Conservation (phyloP, 1,284 basidiomycete species). For the Rhodotorula sp. region DNA sequence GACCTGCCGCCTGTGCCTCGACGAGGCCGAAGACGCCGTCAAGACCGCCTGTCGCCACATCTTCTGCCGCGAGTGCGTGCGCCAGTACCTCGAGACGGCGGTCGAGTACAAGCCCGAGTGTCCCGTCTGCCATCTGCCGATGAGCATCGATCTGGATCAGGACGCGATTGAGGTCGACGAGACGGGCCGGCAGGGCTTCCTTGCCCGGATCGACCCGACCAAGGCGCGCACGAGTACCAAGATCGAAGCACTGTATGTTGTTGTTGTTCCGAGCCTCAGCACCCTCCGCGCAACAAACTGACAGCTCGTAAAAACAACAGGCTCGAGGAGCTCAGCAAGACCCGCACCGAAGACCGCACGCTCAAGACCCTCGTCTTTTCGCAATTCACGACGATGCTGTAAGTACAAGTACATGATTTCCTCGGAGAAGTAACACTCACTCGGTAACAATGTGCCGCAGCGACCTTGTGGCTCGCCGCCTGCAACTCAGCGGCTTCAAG, state of each 20-base stretch:
- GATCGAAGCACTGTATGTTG: constrained; percentile 74
- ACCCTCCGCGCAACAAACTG: neutral
- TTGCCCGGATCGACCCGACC: constrained; percentile 82
- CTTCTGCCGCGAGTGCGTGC: constrained; percentile 85
- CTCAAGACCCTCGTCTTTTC: constrained; percentile 97
- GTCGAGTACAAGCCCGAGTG: constrained; percentile 78
- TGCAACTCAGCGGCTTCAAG: constrained; percentile 83
- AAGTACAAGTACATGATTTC: constrained; percentile 42
- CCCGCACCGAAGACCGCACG: constrained; percentile 79
- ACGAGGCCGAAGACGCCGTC: constrained; percentile 96
- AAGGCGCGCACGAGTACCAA: constrained; percentile 93
- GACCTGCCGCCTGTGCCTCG: constrained; percentile 87
- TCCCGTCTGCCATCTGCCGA: constrained; percentile 87
- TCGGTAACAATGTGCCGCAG: constrained; percentile 48
- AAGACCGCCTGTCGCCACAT: constrained; percentile 80
- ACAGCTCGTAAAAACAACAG: neutral
- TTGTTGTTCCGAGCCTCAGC: neutral
- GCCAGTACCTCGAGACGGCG: constrained; percentile 77
- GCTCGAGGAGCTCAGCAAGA: constrained; percentile 84
- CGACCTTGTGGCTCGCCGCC: constrained; percentile 83
- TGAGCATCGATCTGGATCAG: constrained; percentile 93
- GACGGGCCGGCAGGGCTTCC: constrained; percentile 79
- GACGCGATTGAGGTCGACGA: constrained; percentile 82
- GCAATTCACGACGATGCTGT: constrained; percentile 83
- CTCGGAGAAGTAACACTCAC: constrained; percentile 22